Base-by-base conservation (phyloP, 192 early-diverging fungal genomes). In the Geranomyces variabilis region DNA sequence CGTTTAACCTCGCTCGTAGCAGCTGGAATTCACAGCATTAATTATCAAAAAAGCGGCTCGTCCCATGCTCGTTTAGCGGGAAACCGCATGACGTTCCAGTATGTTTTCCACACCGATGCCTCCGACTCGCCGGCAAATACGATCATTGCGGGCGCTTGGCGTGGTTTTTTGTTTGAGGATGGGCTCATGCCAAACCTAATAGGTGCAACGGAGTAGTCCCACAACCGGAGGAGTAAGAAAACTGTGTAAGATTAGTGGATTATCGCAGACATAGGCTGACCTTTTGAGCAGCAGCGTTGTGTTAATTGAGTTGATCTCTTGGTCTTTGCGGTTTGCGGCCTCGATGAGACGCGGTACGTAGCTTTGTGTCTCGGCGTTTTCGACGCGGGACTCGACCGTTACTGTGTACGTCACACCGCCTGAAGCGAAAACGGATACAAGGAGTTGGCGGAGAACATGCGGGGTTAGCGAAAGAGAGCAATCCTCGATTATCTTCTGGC, bases 221-320 rank as follows among this genome's bases (percentile, higher is more conserved):
- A 19, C 46, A 19, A 47, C 46, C 12, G 46, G 46, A 10, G 19
- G 19, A 13, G 46, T 13, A 47, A 47, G 46, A 19, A 47, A 47
- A 47, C 46, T 10, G 46, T 13, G 19, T 19, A 47, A 10, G 46
- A 10, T 10, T 47, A 19, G 46, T 19, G 46, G 12, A 10, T 13
- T 19, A 47, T 47, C 46, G 19, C 19, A 47, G 10, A 13, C 46
- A 47, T 47, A 47, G 19, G 46, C 47, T 2, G 51, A 67, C 66
- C 67, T 69, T 57, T 69, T 69, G 51, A 69, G 48, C 31, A 69
- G 29, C 8, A 69, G 51, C 48, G 22, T 57, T 26, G 45, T 69
- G 67, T 69, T 69, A 24, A 69, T 26, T 29, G 48, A 19, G 0
- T 69, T 47, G 1, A 69, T 21, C 17, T 69, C 55, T 1, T 17